These are phyloP conservation scores for Casuarina glauca DNA, from an alignment of 306 rosid species.

Conservation along the genomic window DNA sequence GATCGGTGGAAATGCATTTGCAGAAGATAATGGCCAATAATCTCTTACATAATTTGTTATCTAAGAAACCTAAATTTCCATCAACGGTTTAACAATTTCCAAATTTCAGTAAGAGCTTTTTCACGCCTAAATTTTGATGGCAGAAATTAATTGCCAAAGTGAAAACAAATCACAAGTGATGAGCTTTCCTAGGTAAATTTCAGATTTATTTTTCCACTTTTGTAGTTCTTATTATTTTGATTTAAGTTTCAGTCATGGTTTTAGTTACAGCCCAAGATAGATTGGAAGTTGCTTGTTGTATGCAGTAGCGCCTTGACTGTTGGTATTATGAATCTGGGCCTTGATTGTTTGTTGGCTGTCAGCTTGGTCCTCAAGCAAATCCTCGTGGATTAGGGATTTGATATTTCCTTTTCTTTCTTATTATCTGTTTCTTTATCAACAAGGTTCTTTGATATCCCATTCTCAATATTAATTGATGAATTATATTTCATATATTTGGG, in stretches of 20 bases:
- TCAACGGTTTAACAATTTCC: not conserved
- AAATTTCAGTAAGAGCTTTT: not conserved
- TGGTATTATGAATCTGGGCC: too few species aligned
- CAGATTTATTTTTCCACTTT: too few species aligned
- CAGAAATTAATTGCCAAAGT: not conserved
- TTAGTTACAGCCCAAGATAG: too few species aligned
- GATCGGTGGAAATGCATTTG: constrained; percentile 17
- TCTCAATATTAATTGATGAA: not conserved
- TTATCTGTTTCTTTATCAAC: too few species aligned
- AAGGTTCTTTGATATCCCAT: not conserved
- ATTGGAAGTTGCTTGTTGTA: too few species aligned
- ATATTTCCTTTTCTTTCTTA: too few species aligned
- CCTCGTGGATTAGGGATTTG: not conserved
- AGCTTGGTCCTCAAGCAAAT: not conserved
- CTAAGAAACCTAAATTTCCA: not conserved
- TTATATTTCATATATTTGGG: not conserved
- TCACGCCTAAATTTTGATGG: not conserved
- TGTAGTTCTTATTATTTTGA: too few species aligned
- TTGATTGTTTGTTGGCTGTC: not conserved
- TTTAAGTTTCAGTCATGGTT: too few species aligned
- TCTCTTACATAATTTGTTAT: constrained; percentile 5
- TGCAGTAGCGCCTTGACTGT: too few species aligned
- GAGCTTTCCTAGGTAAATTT: not conserved
- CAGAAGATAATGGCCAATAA: not conserved
- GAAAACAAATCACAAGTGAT: not conserved